phyloP scores from a whole-genome alignment of 306 rosid species.

The Luffa aegyptiaca region DNA sequence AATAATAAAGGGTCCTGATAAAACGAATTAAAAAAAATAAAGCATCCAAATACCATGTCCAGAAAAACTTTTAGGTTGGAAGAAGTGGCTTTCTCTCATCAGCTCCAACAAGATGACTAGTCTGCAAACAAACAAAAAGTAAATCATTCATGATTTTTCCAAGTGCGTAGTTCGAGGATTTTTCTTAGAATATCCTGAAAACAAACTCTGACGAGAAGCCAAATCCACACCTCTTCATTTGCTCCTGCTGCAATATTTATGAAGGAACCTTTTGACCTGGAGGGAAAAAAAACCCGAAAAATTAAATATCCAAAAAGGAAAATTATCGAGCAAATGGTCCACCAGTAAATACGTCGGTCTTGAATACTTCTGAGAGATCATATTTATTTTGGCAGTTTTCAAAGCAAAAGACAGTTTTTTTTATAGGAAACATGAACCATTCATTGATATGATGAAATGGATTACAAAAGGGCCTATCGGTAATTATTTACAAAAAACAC shows the following conservation, averaged over 20 bases:
- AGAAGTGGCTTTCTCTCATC: constrained; percentile 94
- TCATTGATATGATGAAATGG: no score
- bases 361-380: neutral
- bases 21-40: neutral
- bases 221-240: constrained; percentile 67
- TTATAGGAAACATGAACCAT: no score
- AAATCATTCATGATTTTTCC: neutral
- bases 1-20: neutral
- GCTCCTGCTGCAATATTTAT: constrained; percentile 93
- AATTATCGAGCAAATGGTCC: neutral
- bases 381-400: neutral
- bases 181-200: neutral
- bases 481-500: no score
- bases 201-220: constrained; percentile 10
- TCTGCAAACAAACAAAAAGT: constrained; percentile 42
- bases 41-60: constrained; percentile 8
- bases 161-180: neutral
- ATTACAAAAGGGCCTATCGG: no score
- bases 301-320: constrained; percentile 2
- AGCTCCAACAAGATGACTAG: constrained; percentile 56
- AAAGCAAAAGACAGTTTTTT: neutral
- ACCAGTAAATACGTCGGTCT: neutral
- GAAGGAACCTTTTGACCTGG: constrained; percentile 79
- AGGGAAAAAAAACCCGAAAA: constrained; percentile 7
- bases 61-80: constrained; percentile 40